Percentiles rank a stretch among this genome's conserved stretches.
These are phyloP conservation scores for Chenopodium quinoa DNA, from an alignment of 148 eudicot genomes.

Conservation along the genomic window DNA sequence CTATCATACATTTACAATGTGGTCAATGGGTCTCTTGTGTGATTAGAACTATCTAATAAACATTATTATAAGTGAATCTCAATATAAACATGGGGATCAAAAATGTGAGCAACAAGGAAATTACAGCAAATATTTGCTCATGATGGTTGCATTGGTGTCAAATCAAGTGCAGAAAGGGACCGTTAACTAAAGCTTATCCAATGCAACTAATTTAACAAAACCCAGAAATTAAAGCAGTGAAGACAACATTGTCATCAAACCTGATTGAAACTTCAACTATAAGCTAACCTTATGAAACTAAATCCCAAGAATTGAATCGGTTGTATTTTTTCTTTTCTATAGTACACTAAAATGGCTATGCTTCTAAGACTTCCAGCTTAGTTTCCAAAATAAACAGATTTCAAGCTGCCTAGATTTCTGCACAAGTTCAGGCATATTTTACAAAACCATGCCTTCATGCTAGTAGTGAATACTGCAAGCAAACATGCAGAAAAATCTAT, in stretches of 20 bases:
- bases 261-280: neutral
- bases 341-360: neutral
- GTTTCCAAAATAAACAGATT: neutral
- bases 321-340: neutral
- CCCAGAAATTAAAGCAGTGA: neutral
- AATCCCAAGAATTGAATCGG: neutral
- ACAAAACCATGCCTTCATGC: neutral
- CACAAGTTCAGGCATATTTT: neutral
- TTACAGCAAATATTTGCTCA: no score
- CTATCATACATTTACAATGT: neutral
- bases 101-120: conserved; percentile 2
- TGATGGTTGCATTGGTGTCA: neutral
- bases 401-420: neutral
- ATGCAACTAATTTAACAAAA: neutral
- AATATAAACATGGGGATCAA: neutral
- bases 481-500: neutral
- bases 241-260: neutral
- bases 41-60: neutral
- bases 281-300: neutral
- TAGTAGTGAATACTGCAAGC: neutral
- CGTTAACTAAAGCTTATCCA: neutral
- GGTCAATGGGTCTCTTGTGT: neutral
- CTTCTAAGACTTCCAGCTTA: neutral
- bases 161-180: neutral
- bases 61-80: neutral